Base-by-base conservation (phyloP, 2,329 filamentous ascomycete genomes). In the Exophiala dermatitidis region DNA sequence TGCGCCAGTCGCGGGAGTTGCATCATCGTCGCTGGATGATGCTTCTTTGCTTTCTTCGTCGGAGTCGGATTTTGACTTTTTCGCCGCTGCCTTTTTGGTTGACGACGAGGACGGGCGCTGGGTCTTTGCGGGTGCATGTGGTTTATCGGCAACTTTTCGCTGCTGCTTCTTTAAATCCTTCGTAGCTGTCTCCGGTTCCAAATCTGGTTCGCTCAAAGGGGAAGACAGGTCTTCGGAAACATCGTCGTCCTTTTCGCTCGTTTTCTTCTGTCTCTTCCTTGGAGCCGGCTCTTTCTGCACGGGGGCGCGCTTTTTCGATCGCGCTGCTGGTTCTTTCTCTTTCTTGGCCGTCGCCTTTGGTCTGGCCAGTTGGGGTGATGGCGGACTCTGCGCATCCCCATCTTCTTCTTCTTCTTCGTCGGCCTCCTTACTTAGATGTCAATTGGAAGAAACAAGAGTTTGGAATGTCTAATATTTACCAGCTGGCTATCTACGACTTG, bases 401-500 rank as follows among this genome's bases (percentile, higher is more conserved):
- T 19, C 19, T 19, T 19, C 19, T 19, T 19, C 19, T 19, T 19
- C 19, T 48, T 62, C 59, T n/a, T 70, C 65, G 58, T 70, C 67
- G 50, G 51, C 52, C 43, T 67, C 65, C 69, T 74, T 50, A 38
- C 33, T 3, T 19, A 19, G 26, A 26, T 33, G 37, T 51, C 37
- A 62, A 37, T 43, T 10, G 9, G 5, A 28, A 6, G 12, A 28
- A 4, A 31, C 6, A 37, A 6, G 41, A 32, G 46, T 31, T 46
- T 38, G 34, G 33, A 6, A 32, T 46, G 12, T 34, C 19, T 2
- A 32, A 43, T 30, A 42, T 36, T 47, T 67, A 77, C 74, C 63
- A 79, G 72, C 68, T 82, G 73, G 52, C 73, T 70, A 63, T 72
- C 71, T 46, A 83, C 78, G 48, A 82, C 69, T 1, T 69, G 56